These are phyloP conservation scores for Komagataella ulmi DNA, from an alignment of 805 yeast genomes.

Conservation along the genomic window DNA sequence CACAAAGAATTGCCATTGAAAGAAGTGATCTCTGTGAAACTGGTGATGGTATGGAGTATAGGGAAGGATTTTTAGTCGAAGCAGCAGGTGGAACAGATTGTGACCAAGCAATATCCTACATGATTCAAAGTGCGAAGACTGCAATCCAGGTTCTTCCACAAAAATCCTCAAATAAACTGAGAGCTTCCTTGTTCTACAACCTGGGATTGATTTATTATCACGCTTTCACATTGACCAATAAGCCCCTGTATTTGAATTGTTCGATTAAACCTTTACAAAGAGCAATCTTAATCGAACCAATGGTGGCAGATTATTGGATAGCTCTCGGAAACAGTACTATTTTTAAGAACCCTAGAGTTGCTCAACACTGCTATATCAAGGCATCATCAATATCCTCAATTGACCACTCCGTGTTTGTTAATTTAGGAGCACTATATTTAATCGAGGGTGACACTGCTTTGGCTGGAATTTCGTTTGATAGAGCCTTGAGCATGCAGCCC, in stretches of 20 bases:
- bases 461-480: slow-evolving; percentile 57
- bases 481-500: slow-evolving; percentile 77
- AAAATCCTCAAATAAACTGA: slow-evolving; percentile 30
- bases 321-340: slow-evolving; percentile 70
- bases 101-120: background rate
- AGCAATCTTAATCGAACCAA: slow-evolving; percentile 61
- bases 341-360: slow-evolving; percentile 47
- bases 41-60: background rate
- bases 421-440: slow-evolving; percentile 67
- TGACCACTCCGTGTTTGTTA: slow-evolving; percentile 64
- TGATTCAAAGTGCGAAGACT: background rate
- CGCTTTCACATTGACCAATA: background rate
- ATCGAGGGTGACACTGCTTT: slow-evolving; percentile 54
- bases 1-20: background rate
- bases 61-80: background rate
- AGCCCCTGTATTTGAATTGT: slow-evolving; percentile 22
- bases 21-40: background rate
- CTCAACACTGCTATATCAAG: slow-evolving; percentile 90
- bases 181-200: slow-evolving; percentile 49
- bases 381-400: slow-evolving; percentile 60
- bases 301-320: slow-evolving; percentile 66
- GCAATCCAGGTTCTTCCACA: slow-evolving; percentile 1
- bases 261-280: slow-evolving; percentile 48
- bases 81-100: background rate
- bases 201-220: slow-evolving; percentile 46